These are phyloP conservation scores for Trametes cinnabarina DNA, from an alignment of 768 basidiomycete genomes.

Conservation along the genomic window DNA sequence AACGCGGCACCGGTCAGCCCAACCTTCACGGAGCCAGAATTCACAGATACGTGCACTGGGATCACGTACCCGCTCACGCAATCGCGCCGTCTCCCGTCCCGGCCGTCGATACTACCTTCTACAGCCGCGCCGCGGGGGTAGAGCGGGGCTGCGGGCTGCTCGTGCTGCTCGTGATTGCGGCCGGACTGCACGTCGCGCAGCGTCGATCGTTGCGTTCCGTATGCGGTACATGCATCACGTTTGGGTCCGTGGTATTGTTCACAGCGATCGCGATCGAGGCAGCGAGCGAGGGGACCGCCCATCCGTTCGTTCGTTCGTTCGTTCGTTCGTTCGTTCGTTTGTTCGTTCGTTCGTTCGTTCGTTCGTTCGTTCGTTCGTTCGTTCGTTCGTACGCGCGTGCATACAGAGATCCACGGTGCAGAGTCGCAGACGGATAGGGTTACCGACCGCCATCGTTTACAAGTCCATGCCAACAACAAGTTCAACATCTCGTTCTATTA, in stretches of 20 bases:
- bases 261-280: no score
- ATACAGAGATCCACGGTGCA: background rate
- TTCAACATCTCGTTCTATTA: slow-evolving; percentile 14
- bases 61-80: background rate
- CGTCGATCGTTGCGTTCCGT: background rate
- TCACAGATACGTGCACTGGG: background rate
- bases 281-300: no score
- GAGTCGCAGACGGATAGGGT: background rate
- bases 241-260: no score
- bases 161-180: background rate
- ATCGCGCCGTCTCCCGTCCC: no score
- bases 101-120: background rate
- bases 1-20: slow-evolving; percentile 11
- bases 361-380: no score
- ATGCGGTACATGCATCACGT: no score
- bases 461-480: slow-evolving; percentile 4
- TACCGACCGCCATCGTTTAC: no score
- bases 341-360: no score
- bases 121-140: slow-evolving; percentile 19
- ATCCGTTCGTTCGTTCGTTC: no score
- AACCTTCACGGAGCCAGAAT: slow-evolving; percentile 17
- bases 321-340: background rate
- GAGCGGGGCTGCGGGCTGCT: slow-evolving; percentile 7
- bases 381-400: no score
- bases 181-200: background rate